Evolutionary conservation across 805 yeast genomes (phyloP).

Genomic region (Zygosaccharomyces lentus): DNA sequence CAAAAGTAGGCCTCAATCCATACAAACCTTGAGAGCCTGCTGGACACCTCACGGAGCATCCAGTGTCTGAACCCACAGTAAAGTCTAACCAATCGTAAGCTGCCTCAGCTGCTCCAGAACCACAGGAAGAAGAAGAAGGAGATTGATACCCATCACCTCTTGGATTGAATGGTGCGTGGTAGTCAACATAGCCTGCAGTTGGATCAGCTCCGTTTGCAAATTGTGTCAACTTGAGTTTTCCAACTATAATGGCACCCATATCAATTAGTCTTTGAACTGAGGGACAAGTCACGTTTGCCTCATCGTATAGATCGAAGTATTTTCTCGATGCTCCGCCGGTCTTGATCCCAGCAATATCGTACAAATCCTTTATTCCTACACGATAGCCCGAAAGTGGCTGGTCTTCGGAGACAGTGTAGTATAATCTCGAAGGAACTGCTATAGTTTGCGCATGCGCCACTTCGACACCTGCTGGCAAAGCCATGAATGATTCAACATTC

Average conservation of each 20-base stretch:
- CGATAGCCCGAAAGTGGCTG: slow-evolving; percentile 3
- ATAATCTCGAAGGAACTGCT: slow-evolving; percentile 3
- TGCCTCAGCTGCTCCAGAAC: slow-evolving; percentile 5
- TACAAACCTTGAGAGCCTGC: slow-evolving; percentile 4
- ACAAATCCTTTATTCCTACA: slow-evolving; percentile 3
- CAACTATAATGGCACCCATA: slow-evolving; percentile 1
- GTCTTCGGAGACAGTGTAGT: slow-evolving; percentile 2
- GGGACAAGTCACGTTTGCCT: slow-evolving; percentile 2
- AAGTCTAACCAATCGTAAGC: slow-evolving; percentile 4
- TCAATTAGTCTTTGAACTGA: slow-evolving; percentile 2
- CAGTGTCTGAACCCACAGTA: slow-evolving; percentile 3
- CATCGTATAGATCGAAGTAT: slow-evolving; percentile 1
- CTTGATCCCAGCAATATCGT: slow-evolving; percentile 4
- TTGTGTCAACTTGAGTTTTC: slow-evolving; percentile 4
- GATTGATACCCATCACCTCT: slow-evolving; percentile 4
- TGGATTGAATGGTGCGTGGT: slow-evolving; percentile 2
- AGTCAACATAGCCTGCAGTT: slow-evolving; percentile 3
- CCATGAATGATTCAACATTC: slow-evolving; percentile 2
- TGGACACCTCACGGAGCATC: slow-evolving; percentile 4
- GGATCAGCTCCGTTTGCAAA: slow-evolving; percentile 3
- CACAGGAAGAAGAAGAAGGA: slow-evolving; percentile 4
- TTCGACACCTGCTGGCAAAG: slow-evolving; percentile 2
- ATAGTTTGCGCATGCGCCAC: slow-evolving; percentile 3
- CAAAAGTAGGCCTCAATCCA: slow-evolving; percentile 3
- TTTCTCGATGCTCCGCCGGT: slow-evolving; percentile 4